These are phyloP conservation scores for Euphrasia arctica DNA, from an alignment of 305 asterid genomes.

Conservation along the genomic window DNA sequence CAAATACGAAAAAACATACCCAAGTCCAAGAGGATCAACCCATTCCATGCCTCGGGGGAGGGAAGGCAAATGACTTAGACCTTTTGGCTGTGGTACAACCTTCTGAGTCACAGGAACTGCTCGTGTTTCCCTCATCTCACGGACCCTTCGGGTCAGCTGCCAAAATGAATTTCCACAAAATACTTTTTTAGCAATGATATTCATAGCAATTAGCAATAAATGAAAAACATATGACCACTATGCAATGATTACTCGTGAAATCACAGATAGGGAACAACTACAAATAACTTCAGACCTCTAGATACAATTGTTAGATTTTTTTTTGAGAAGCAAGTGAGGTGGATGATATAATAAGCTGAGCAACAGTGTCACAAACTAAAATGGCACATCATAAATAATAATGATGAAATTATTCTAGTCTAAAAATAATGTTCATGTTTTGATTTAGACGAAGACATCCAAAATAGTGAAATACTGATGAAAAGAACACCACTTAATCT, in stretches of 20 bases:
- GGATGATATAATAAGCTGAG: constrained; percentile 8
- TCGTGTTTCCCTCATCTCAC: constrained; percentile 95
- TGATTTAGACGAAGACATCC: constrained; percentile 2
- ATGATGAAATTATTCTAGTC: background rate
- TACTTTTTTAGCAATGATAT: constrained; percentile 16
- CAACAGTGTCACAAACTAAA: background rate
- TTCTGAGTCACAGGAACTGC: constrained; percentile 58
- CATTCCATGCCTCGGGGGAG: constrained; percentile 99
- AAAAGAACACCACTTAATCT: background rate
- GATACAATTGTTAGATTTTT: background rate
- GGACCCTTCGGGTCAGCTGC: constrained; percentile 92
- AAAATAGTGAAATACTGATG: background rate
- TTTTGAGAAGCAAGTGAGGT: background rate
- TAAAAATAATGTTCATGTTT: too few species aligned
- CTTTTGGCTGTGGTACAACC: constrained; percentile 68
- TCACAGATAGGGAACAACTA: constrained; percentile 10
- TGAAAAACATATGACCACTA: constrained; percentile 12
- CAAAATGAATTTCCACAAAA: constrained; percentile 31
- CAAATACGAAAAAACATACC: constrained; percentile 44
- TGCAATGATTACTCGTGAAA: background rate
- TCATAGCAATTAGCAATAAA: constrained; percentile 2
- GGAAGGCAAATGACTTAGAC: constrained; percentile 66
- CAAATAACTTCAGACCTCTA: constrained; percentile 2
- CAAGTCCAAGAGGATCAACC: constrained; percentile 96
- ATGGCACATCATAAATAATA: constrained; percentile 8